A percentile compares a stretch with the other conserved stretches of the same genome.
Evolutionary conservation across 176 grass and related monocot species (phyloP).

Genomic region (Triticum dicoccoides): DNA sequence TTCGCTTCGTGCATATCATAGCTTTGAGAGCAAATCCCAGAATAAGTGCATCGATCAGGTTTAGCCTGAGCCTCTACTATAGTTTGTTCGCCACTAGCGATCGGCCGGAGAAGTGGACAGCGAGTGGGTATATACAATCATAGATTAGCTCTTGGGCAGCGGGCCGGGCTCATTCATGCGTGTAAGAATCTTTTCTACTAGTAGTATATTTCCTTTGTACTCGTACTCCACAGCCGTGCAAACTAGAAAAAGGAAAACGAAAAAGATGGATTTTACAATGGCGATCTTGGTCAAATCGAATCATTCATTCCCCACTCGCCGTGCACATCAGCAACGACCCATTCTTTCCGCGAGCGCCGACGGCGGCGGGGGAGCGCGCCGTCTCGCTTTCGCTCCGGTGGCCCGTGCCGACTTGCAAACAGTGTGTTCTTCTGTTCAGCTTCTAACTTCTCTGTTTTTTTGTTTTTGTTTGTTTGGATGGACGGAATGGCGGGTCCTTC

Average conservation of each 20-base stretch:
- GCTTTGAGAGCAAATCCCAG: background rate
- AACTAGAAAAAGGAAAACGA: conserved; percentile 6
- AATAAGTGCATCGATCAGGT: no score
- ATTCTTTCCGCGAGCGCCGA: background rate
- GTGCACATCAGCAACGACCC: background rate
- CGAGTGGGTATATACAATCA: conserved; percentile 20
- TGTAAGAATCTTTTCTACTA: conserved; percentile 28
- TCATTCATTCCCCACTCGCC: conserved; percentile 22
- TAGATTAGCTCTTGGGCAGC: conserved; percentile 4
- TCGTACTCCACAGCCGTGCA: conserved; percentile 28
- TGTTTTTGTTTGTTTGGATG: background rate
- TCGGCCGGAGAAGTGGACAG: background rate
- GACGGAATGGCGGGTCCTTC: background rate
- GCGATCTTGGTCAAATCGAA: conserved; percentile 35
- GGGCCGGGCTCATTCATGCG: conserved; percentile 3
- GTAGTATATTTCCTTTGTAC: conserved; percentile 32
- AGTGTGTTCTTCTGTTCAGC: background rate
- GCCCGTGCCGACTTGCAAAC: conserved; percentile 6
- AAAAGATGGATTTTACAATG: conserved; percentile 51
- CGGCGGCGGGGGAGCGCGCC: background rate
- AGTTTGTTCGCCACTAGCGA: background rate
- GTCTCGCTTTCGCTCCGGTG: conserved; percentile 17
- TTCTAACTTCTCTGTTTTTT: background rate
- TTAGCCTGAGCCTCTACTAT: background rate
- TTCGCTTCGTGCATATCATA: background rate